Base-by-base conservation (phyloP, 164 flowering plant species). In the Annona cherimola region DNA sequence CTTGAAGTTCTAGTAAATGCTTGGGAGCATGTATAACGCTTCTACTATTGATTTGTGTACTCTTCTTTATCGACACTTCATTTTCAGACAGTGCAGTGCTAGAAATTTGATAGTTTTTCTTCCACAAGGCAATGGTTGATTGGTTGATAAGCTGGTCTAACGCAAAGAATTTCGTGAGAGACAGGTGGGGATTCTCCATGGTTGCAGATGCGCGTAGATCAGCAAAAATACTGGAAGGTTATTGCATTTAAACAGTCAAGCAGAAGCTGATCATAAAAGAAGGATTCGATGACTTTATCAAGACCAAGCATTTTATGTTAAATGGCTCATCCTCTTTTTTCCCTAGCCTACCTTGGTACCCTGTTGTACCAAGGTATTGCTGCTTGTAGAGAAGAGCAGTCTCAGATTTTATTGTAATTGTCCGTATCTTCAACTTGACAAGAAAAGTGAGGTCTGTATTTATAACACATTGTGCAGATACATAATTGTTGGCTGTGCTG, bases 191-290 rank as follows among this genome's bases (percentile, higher is more conserved):
- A 61, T 86, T 79, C 46, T 84, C 83, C 8, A 77, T 79, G 3
- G 93, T 81, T n/a, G 92, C 89, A 63, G 86, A 77, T 14, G 90
- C 79, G 63, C 87, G 78, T 11, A 90, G 83, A 72, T 92, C 90
- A 2, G 96, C 84, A 79, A 94, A 94, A 80, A 86, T 81, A 67
- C 98, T 94, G 90, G 77, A 77, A 12, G 66, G 50, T n/a, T 39
- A 42, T 45, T 69, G n/a, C 40, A 46, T 68, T 18, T 11, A 72
- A 57, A 12, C 7, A 8, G 18, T 40, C 42, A 61, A 54, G 40
- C 20, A 39, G 42, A 63, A 44, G 42, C 16, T 71, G 14, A 71
- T 35, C 57, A 50, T 16, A 50, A 50, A 50, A 50, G 9, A 50
- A 50, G 57, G 16, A 26, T 26, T 26, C 35, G 35, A 26, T 26